These are phyloP conservation scores for Baudoinia panamericana DNA, from an alignment of 495 filamentous ascomycete species.

Conservation along the genomic window DNA sequence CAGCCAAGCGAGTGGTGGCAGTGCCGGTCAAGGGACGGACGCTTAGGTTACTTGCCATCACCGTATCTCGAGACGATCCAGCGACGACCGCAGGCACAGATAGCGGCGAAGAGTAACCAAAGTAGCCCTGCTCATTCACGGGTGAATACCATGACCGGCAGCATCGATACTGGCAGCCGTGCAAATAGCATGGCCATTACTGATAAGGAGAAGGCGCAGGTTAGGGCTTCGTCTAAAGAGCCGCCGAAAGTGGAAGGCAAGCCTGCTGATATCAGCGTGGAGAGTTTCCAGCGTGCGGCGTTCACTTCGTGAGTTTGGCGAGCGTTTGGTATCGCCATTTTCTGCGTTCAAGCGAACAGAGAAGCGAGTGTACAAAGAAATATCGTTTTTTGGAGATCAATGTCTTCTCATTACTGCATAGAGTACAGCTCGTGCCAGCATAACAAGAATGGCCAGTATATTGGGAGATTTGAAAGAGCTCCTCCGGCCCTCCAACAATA, in stretches of 20 bases:
- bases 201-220: conserved; percentile 42
- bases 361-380: no score
- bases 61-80: conserved; percentile 79
- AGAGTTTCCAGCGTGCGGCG: conserved; percentile 83
- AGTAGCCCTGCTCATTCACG: conserved; percentile 32
- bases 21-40: conserved; percentile 80
- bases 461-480: no score
- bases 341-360: no score
- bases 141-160: conserved; percentile 30
- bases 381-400: no score
- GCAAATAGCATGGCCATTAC: conserved; percentile 31
- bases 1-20: conserved; percentile 95
- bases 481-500: no score
- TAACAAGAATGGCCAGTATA: no score
- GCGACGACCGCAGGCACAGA: conserved; percentile 44
- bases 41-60: conserved; percentile 79
- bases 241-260: conserved; percentile 25
- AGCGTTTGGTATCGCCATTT: no score
- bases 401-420: no score
- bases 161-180: conserved; percentile 31
- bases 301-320: conserved; percentile 46
- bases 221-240: conserved; percentile 43
- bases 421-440: no score
- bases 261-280: conserved; percentile 49
- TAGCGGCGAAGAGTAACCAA: conserved; percentile 34